Evolutionary conservation across 1,284 basidiomycete species (phyloP).

Genomic region (Psilocybe mexicana): DNA sequence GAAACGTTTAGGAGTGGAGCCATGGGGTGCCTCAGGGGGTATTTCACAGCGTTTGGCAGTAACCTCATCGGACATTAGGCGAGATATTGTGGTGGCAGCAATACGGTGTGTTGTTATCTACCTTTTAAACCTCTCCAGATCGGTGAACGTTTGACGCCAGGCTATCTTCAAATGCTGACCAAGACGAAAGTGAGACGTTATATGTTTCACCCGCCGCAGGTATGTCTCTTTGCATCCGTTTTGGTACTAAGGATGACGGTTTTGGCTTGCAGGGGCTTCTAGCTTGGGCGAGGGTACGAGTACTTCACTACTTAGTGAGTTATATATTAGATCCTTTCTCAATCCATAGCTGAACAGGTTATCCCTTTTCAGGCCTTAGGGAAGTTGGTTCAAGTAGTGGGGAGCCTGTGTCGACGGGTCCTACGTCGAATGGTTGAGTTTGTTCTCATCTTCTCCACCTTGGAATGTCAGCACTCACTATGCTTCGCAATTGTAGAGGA

Average conservation of each 20-base stretch:
- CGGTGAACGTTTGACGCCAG: neutral
- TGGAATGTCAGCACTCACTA: slow-evolving; percentile 1
- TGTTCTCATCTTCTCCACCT: neutral
- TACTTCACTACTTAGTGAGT: slow-evolving; percentile 11
- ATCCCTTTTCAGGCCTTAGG: slow-evolving; percentile 6
- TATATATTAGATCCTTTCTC: neutral
- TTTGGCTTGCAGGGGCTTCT: slow-evolving; percentile 6
- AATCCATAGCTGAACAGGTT: slow-evolving; percentile 5
- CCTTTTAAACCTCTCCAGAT: too few species aligned
- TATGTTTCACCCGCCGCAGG: slow-evolving; percentile 16
- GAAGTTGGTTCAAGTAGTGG: slow-evolving; percentile 12
- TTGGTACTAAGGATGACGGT: slow-evolving; percentile 3
- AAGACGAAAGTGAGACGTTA: slow-evolving; percentile 1
- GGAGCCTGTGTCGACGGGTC: neutral
- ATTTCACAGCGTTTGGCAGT: neutral
- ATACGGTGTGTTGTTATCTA: neutral
- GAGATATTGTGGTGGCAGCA: neutral
- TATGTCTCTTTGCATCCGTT: slow-evolving; percentile 13
- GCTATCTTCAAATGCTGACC: slow-evolving; percentile 3
- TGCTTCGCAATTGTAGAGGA: slow-evolving; percentile 2
- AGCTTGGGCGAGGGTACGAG: slow-evolving; percentile 6
- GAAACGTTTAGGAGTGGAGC: neutral
- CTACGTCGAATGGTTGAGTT: slow-evolving; percentile 14
- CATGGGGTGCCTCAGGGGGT: too few species aligned
- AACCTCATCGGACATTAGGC: neutral